Evolutionary conservation across 345 rosid genomes (phyloP), one percentile per base, ranked within the genome.

Genomic region (Euphorbia pulcherrima): DNA sequence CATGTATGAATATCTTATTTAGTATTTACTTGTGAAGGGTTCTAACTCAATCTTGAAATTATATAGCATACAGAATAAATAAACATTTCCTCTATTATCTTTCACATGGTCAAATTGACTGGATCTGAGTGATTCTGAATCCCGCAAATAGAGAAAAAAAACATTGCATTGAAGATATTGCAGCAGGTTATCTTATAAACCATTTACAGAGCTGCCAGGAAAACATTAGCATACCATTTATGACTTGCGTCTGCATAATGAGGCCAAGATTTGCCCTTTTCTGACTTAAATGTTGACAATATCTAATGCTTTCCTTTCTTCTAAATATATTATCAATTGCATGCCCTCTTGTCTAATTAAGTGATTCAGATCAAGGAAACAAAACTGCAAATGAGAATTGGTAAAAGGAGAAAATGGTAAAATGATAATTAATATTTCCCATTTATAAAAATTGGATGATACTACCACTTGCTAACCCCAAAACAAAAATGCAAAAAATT

Each of bases 391-490:
- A 17, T 48, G 5, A 17, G 8, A 41, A 20, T 48, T 12, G 10
- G 20, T 11, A 21, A 27, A 5, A 29, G n/a, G 28, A 18, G 40
- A 21, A 44, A 30, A 56, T 9, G 5, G 62, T 2, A 13, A 51
- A 10, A 51, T 20, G 60, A 27, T 61, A 62, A 67, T 17, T 17
- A 33, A 18, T 6, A 26, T 59, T 70, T 68, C 64, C 40, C 65
- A 58, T 65, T 74, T 11, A 59, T 62, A 62, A 65, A 79, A 76
- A 73, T 47, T 41, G 75, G 57, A 53, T 21, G 57, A 75, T 68
- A 48, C 33, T 14, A 3, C 21, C 35, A 9, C 28, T 28, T 23
- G 8, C 40, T 66, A 60, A 11, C 35, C 69, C 29, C 64, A 21
- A 29, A 44, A 55, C 23, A 73, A 67, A 76, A 75, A 54, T 62